Evolutionary conservation across 345 rosid species (phyloP).

Genomic region (Acer saccharum): DNA sequence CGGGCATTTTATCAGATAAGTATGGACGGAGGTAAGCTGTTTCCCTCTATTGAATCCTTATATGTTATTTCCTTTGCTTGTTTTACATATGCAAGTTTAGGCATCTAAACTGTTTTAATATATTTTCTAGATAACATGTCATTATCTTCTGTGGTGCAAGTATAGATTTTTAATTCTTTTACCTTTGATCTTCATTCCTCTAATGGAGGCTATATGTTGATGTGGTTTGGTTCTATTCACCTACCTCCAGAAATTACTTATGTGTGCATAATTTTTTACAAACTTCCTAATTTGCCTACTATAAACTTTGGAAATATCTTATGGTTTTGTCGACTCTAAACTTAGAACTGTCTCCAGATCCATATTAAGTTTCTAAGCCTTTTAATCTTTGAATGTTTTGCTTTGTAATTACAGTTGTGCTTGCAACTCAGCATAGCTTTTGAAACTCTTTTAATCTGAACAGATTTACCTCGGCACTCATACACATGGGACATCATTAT

Average conservation of each 20-base stretch:
- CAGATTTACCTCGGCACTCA: background rate
- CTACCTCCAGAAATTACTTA: background rate
- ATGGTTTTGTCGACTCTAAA: background rate
- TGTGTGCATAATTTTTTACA: background rate
- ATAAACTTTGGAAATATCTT: background rate
- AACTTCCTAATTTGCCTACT: background rate
- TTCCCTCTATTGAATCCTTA: background rate
- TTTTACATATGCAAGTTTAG: background rate
- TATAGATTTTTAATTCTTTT: background rate
- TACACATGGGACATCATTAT: background rate
- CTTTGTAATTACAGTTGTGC: background rate
- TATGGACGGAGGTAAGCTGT: conserved; percentile 41
- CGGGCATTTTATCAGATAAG: conserved; percentile 49
- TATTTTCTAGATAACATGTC: background rate
- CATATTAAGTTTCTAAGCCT: background rate
- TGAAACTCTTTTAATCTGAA: background rate
- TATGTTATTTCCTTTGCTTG: background rate
- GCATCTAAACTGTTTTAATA: background rate
- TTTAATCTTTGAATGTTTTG: no score
- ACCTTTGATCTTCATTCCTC: background rate
- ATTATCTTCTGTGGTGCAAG: background rate
- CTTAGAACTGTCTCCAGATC: background rate
- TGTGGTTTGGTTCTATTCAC: background rate
- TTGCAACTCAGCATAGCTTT: background rate
- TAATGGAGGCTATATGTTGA: background rate